These are phyloP conservation scores for Arbutus unedo DNA, from an alignment of 148 eudicot species.

Conservation along the genomic window DNA sequence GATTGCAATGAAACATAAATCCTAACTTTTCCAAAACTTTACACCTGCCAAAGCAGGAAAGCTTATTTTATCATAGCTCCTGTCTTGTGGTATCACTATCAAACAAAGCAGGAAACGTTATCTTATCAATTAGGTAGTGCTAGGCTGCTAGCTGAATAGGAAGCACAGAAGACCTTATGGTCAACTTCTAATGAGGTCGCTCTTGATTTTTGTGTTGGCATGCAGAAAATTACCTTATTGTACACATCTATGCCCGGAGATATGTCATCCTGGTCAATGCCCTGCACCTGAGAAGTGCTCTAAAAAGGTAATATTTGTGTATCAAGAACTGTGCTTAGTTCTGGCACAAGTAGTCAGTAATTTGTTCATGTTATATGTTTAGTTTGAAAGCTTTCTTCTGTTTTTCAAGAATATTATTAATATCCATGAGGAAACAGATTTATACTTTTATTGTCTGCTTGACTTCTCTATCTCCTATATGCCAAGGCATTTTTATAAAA, in stretches of 20 bases:
- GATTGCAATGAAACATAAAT: too few relatives aligned
- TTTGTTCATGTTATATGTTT: background rate
- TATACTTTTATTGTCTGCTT: background rate
- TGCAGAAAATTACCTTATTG: constrained; percentile 80
- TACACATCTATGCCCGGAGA: constrained; percentile 88
- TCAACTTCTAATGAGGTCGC: background rate
- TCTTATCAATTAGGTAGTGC: background rate
- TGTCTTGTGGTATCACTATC: background rate
- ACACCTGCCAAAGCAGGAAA: background rate
- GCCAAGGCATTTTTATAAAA: background rate
- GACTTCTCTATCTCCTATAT: background rate
- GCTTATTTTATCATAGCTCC: background rate
- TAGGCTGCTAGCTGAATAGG: background rate
- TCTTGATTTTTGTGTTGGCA: constrained; percentile 12
- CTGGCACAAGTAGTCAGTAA: background rate
- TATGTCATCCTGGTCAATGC: constrained; percentile 83
- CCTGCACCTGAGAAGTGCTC: constrained; percentile 89
- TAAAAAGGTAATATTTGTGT: constrained; percentile 63
- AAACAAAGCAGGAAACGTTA: background rate
- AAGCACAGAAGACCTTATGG: background rate
- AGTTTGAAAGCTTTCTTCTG: background rate
- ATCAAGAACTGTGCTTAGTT: background rate
- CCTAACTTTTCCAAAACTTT: too few relatives aligned
- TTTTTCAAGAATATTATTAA: background rate
- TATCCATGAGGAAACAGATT: background rate